Conservation (phyloP, 805 yeast genomes). For the Peterozyma toletana region DNA sequence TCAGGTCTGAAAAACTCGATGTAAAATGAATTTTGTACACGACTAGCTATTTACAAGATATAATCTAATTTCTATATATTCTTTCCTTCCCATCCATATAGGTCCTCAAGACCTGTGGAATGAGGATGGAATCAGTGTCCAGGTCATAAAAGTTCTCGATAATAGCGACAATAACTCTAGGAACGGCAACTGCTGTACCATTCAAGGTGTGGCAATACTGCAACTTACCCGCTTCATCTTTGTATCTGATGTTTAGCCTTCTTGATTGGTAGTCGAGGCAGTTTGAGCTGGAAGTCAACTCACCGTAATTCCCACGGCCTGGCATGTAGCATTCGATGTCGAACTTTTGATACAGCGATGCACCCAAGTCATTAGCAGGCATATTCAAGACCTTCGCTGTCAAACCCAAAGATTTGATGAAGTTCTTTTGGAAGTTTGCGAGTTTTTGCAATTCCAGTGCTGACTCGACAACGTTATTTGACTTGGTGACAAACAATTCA, state of each 20-base stretch:
- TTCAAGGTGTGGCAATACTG: constrained; percentile 75
- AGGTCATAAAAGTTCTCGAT: constrained; percentile 78
- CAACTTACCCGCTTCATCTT: constrained; percentile 24
- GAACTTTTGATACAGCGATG: constrained; percentile 86
- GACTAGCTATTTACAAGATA: no score
- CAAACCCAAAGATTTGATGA: constrained; percentile 64
- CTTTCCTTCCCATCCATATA: constrained; percentile 62
- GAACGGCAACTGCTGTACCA: constrained; percentile 95
- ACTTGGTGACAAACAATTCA: constrained; percentile 77
- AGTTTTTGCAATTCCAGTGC: constrained; percentile 49
- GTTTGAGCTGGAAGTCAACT: constrained; percentile 83
- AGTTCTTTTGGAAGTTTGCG: constrained; percentile 53
- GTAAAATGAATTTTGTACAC: no score
- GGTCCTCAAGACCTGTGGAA: constrained; percentile 63
- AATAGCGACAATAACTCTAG: constrained; percentile 84
- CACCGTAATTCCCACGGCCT: constrained; percentile 90
- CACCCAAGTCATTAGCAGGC: constrained; percentile 89
- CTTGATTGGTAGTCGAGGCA: constrained; percentile 89
- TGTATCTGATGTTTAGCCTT: constrained; percentile 64
- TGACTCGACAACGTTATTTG: constrained; percentile 25
- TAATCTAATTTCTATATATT: constrained; percentile 11
- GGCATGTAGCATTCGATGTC: constrained; percentile 99
- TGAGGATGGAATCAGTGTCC: constrained; percentile 37
- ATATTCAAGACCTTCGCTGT: constrained; percentile 77
- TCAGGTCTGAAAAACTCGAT: no score